These are phyloP conservation scores for Amniculicola lignicola DNA, from an alignment of 495 filamentous ascomycete species.

Conservation along the genomic window DNA sequence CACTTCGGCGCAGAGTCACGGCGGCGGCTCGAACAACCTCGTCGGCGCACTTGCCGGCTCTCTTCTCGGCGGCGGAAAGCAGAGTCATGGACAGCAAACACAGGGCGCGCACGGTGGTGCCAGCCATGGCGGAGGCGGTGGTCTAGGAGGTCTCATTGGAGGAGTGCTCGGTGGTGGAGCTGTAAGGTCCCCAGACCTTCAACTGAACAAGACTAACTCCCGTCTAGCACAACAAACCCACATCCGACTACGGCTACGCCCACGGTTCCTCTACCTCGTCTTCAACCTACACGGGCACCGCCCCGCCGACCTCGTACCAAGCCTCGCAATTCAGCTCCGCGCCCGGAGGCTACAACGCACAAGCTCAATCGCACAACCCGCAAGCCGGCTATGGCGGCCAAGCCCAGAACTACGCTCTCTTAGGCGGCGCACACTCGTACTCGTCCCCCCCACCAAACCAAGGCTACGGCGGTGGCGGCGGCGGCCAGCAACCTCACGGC, in stretches of 20 bases:
- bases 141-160: conserved; percentile 32
- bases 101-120: conserved; percentile 28
- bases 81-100: conserved; percentile 38
- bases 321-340: conserved; percentile 29
- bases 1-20: conserved; percentile 20
- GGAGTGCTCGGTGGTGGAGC: conserved; percentile 35
- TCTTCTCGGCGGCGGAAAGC: conserved; percentile 38
- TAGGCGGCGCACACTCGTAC: background rate
- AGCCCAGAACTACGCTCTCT: background rate
- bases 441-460: background rate
- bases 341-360: conserved; percentile 18
- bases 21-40: conserved; percentile 14
- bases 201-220: background rate
- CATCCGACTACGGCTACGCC: conserved; percentile 37
- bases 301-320: conserved; percentile 44
- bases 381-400: conserved; percentile 10
- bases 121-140: conserved; percentile 28
- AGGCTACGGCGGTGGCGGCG: background rate
- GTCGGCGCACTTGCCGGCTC: conserved; percentile 35
- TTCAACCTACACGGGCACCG: conserved; percentile 41
- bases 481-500: background rate
- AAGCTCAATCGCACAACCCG: conserved; percentile 10
- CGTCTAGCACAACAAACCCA: conserved; percentile 17
- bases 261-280: conserved; percentile 34
- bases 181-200: conserved; percentile 21